These are phyloP conservation scores for Chaetomium strumarium DNA, from an alignment of 2,329 filamentous ascomycete species.

Conservation along the genomic window DNA sequence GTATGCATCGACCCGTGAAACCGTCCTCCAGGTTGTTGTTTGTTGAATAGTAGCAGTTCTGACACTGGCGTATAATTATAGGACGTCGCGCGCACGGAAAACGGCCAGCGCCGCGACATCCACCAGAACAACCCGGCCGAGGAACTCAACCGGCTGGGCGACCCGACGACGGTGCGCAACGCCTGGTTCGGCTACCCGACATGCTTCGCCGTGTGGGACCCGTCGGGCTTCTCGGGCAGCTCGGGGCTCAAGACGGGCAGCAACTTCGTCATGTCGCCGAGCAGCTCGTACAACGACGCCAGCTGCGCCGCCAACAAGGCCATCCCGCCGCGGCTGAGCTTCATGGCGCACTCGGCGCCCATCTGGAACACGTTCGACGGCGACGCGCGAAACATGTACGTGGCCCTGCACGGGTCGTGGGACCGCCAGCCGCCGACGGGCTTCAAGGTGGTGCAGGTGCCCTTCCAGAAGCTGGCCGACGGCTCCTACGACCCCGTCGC, in stretches of 20 bases:
- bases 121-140: slow-evolving; percentile 59
- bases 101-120: slow-evolving; percentile 42
- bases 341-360: slow-evolving; percentile 30
- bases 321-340: slow-evolving; percentile 34
- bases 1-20: slow-evolving; percentile 14
- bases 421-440: slow-evolving; percentile 28
- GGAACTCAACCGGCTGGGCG: slow-evolving; percentile 53
- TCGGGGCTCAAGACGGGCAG: slow-evolving; percentile 29
- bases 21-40: too few relatives aligned
- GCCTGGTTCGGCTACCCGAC: slow-evolving; percentile 50
- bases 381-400: slow-evolving; percentile 31
- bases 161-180: slow-evolving; percentile 26
- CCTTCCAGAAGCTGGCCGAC: slow-evolving; percentile 26
- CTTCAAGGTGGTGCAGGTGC: slow-evolving; percentile 29
- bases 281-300: slow-evolving; percentile 33
- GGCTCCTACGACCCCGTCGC: slow-evolving; percentile 29
- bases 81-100: slow-evolving; percentile 42
- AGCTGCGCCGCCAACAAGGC: slow-evolving; percentile 31
- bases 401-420: slow-evolving; percentile 31
- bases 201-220: slow-evolving; percentile 30
- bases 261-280: slow-evolving; percentile 35
- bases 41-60: neutral
- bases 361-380: slow-evolving; percentile 29
- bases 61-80: neutral
- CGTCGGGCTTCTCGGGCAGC: slow-evolving; percentile 23